Evolutionary conservation across 106 monocot species (phyloP), one percentile per base, ranked within the genome.

Genomic region (Acorus gramineus): DNA sequence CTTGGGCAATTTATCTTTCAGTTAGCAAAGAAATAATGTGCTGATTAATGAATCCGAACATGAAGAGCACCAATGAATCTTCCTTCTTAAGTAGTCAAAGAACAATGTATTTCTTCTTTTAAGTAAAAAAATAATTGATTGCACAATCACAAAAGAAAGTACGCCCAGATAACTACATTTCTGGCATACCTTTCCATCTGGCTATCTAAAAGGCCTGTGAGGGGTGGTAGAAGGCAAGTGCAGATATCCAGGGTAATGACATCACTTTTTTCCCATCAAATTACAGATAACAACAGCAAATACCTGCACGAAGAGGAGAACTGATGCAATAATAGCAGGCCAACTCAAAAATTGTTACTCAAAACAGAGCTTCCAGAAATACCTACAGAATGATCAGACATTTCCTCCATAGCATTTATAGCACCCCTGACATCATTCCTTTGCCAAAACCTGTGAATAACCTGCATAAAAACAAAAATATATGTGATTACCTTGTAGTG

Each of bases 351-450:
- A 42, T 7, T 11, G 4, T 56, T 6, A 12, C 14, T 14, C 28
- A 54, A 14, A 9, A 6, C 48, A 59, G 44, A 70, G 7, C 44
- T 55, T 47, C 49, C 61, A 43, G 54, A 63, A 62, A 72, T 59
- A 71, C 89, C 45, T 79, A 96, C 96, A 69, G 87, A 76, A 87
- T 82, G 80, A 82, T 91, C 96, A 67, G 90, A 91, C 80, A 96
- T 91, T 77, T 80, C 87, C 49, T 84, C 85, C 66, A 87, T 55
- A 10, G 96, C 82, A 81, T 65, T 73, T 42, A 91, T 80, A 50
- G 88, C 76, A 65, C 87, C 96, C 65, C 67, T 85, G 46, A 88
- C 14, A 67, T 96, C 91, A 57, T 83, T 83, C 64, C 90, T 81
- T 62, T 76, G 62, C 96, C 96, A 96, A 60, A 85, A 68, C 43